Percentiles rank a stretch among this genome's conserved stretches.
Evolutionary conservation across 768 basidiomycete genomes (phyloP).

Genomic region (Nevesoporus exiguus): DNA sequence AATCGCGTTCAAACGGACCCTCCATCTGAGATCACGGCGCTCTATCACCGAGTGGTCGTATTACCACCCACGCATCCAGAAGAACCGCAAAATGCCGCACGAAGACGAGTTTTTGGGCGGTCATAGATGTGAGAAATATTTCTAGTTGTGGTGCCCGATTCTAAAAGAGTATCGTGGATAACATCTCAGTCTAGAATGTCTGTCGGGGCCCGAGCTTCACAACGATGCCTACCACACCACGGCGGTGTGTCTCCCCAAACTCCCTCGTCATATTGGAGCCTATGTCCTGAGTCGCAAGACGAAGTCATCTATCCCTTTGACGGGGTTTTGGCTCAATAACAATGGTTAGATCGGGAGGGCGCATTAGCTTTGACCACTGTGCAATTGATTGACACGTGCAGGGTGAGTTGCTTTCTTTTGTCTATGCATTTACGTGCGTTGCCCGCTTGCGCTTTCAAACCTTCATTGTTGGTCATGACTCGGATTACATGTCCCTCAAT

Average conservation of each 20-base stretch:
- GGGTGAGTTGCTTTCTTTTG: conserved; percentile 44
- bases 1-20: background rate
- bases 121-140: conserved; percentile 22
- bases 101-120: conserved; percentile 33
- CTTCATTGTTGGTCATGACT: background rate
- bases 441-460: background rate
- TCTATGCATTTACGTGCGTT: conserved; percentile 27
- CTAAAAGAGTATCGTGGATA: conserved; percentile 14
- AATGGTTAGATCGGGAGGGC: conserved; percentile 36
- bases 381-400: conserved; percentile 33
- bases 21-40: conserved; percentile 30
- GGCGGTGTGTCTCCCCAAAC: conserved; percentile 22
- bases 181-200: conserved; percentile 37
- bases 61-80: conserved; percentile 31
- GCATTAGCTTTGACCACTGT: conserved; percentile 27
- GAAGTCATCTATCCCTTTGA: conserved; percentile 37
- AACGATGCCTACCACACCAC: conserved; percentile 28
- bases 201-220: conserved; percentile 30
- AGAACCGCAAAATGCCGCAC: no score
- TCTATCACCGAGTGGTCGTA: conserved; percentile 38
- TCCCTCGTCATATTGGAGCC: conserved; percentile 36
- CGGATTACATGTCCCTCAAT: background rate
- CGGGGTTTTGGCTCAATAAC: background rate
- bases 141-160: background rate
- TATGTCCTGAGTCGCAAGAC: conserved; percentile 40